A percentile compares a stretch with the other conserved stretches of the same genome.
Conservation (phyloP, 805 yeast genomes). For the Cyberlindnera petersonii region DNA sequence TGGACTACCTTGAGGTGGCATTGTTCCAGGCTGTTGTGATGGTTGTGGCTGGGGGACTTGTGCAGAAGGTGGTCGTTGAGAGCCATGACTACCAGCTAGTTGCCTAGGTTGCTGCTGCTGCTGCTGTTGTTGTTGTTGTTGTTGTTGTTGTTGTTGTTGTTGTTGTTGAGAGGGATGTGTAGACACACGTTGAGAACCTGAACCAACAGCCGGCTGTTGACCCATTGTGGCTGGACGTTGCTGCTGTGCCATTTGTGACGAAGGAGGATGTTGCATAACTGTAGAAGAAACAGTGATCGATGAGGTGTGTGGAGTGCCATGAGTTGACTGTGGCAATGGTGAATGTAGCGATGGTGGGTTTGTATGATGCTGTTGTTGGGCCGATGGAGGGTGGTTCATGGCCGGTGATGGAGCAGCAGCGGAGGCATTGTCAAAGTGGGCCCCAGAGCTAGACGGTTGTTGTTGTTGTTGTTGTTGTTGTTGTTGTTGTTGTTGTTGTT, state of each 20-base stretch:
- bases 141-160: constrained; percentile 10
- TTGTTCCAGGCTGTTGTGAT: constrained; percentile 3
- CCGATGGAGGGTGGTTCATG: neutral
- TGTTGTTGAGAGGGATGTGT: constrained; percentile 8
- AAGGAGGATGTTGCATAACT: no score
- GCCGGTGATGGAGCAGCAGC: constrained; percentile 6
- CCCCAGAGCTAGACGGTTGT: no score
- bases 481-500: no score
- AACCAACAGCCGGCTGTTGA: constrained; percentile 10
- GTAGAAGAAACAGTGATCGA: constrained; percentile 20
- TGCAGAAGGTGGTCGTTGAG: neutral
- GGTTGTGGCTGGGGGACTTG: constrained; percentile 12
- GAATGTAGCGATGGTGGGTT: constrained; percentile 20
- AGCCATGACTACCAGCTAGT: neutral
- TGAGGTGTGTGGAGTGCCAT: constrained; percentile 16
- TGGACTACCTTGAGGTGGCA: neutral
- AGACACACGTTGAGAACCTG: constrained; percentile 2
- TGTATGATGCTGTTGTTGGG: constrained; percentile 1
- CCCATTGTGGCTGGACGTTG: constrained; percentile 12
- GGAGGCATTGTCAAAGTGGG: no score
- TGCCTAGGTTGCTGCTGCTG: constrained; percentile 11
- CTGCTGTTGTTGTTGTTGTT: constrained; percentile 8
- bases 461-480: constrained; percentile 1
- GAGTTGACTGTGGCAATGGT: constrained; percentile 21
- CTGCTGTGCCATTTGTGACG: no score